Conservation (phyloP, 441 rosid genomes). For the Adansonia grandidieri region DNA sequence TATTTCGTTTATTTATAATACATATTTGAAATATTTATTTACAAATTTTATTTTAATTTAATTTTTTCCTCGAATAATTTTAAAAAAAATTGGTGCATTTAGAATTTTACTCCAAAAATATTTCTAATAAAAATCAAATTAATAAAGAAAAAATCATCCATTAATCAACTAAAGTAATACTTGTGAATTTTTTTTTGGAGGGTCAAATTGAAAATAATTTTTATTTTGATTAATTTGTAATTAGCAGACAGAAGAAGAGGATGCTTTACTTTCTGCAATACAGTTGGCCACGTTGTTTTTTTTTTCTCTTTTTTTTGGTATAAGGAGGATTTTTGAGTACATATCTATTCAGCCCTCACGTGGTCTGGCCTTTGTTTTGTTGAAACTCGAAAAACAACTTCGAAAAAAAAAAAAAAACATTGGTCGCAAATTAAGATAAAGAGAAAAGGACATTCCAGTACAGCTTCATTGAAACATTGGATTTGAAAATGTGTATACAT, state of each 20-base stretch:
- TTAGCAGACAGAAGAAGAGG: background rate
- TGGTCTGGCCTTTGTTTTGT: conserved; percentile 5
- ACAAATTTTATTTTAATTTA: too few relatives aligned
- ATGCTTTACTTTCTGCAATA: background rate
- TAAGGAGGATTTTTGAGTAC: background rate
- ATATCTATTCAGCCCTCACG: conserved; percentile 12
- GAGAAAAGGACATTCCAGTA: background rate
- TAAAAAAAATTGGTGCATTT: too few relatives aligned
- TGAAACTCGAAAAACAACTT: background rate
- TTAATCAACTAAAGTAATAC: too few relatives aligned
- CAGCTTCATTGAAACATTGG: background rate
- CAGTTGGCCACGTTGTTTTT: conserved; percentile 21
- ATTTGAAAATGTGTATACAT: too few relatives aligned
- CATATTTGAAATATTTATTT: too few relatives aligned
- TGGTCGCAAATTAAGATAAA: background rate
- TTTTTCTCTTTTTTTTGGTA: too few relatives aligned
- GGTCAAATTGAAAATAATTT: background rate
- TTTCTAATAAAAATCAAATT: background rate
- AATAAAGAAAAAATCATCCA: background rate
- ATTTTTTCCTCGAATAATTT: too few relatives aligned
- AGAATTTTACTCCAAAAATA: background rate
- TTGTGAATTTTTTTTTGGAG: background rate
- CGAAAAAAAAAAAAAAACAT: background rate
- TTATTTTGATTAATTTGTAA: background rate
- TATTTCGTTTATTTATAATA: too few relatives aligned